A percentile compares a stretch with the other conserved stretches of the same genome.
phyloP scores from a whole-genome alignment of 768 basidiomycete species.

The Calocera cornea region DNA sequence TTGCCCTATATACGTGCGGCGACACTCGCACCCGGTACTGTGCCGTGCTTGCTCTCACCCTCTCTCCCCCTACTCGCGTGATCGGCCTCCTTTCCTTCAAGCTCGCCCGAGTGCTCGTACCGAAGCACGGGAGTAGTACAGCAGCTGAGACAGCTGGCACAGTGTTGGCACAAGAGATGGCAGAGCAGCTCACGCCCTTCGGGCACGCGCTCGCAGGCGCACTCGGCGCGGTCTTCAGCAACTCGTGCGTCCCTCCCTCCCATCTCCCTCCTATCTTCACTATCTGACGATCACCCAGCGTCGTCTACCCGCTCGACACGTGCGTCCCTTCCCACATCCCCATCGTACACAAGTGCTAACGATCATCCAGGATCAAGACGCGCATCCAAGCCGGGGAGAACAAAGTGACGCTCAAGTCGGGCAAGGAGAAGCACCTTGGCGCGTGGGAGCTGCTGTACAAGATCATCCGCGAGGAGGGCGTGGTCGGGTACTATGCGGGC shows the following conservation, averaged over 20 bases:
- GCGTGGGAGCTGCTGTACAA: conserved; percentile 44
- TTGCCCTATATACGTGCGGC: too few species aligned
- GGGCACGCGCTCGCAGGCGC: conserved; percentile 87
- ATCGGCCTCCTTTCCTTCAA: too few species aligned
- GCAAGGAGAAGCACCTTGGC: conserved; percentile 36
- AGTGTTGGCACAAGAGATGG: not conserved
- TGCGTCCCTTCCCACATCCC: conserved; percentile 29
- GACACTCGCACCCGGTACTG: too few species aligned
- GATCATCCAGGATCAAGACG: conserved; percentile 64
- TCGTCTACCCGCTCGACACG: conserved; percentile 93
- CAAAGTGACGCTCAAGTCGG: conserved; percentile 32
- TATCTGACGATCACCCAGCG: conserved; percentile 31
- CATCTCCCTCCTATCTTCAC: not conserved
- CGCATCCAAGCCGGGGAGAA: conserved; percentile 73
- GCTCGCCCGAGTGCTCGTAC: too few species aligned
- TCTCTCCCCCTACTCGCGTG: too few species aligned
- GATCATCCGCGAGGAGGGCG: conserved; percentile 69
- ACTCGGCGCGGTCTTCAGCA: conserved; percentile 82
- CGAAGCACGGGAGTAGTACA: too few species aligned
- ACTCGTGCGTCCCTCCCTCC: conserved; percentile 50
- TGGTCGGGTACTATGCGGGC: conserved; percentile 74
- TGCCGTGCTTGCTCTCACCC: too few species aligned
- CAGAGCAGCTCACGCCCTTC: conserved; percentile 58
- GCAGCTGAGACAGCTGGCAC: too few species aligned
- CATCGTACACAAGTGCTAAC: not conserved